Evolutionary conservation across 768 basidiomycete species (phyloP).

Genomic region (Xerocomellus amylosporus): DNA sequence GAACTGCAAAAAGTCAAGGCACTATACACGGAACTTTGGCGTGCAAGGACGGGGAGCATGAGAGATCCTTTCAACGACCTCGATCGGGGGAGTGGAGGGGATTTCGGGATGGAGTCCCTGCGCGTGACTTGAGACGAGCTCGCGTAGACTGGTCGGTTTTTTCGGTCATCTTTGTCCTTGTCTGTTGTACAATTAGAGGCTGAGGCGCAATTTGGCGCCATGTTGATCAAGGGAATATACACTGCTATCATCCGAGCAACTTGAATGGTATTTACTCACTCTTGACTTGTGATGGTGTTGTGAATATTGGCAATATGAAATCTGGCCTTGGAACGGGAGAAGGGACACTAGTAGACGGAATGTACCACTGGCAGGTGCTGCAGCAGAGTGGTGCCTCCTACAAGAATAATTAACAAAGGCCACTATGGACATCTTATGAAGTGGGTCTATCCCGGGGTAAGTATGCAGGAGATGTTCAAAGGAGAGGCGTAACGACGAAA

Average conservation of each 20-base stretch:
- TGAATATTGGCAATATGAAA: not conserved
- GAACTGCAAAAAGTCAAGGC: slow-evolving; percentile 76
- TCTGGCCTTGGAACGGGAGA: too few relatives aligned
- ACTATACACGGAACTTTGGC: slow-evolving; percentile 76
- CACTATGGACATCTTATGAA: too few relatives aligned
- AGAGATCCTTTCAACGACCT: slow-evolving; percentile 74
- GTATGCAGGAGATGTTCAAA: not conserved
- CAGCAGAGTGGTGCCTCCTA: too few relatives aligned
- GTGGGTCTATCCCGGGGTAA: not conserved
- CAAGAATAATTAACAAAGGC: too few relatives aligned
- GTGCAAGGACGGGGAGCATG: slow-evolving; percentile 75
- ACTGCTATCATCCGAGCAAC: not conserved
- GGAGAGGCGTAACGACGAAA: not conserved
- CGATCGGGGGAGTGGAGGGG: slow-evolving; percentile 38
- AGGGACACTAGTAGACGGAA: too few relatives aligned
- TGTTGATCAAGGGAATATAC: too few relatives aligned
- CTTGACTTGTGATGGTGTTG: not conserved
- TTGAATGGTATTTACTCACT: not conserved
- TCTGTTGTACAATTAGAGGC: not conserved
- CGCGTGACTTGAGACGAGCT: slow-evolving; percentile 17
- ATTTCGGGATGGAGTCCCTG: slow-evolving; percentile 43
- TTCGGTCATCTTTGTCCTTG: not conserved
- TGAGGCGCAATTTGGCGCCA: not conserved
- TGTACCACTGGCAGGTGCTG: too few relatives aligned
- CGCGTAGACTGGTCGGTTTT: not conserved